Conservation (phyloP, 805 yeast species). For the Saturnispora galanensis region DNA sequence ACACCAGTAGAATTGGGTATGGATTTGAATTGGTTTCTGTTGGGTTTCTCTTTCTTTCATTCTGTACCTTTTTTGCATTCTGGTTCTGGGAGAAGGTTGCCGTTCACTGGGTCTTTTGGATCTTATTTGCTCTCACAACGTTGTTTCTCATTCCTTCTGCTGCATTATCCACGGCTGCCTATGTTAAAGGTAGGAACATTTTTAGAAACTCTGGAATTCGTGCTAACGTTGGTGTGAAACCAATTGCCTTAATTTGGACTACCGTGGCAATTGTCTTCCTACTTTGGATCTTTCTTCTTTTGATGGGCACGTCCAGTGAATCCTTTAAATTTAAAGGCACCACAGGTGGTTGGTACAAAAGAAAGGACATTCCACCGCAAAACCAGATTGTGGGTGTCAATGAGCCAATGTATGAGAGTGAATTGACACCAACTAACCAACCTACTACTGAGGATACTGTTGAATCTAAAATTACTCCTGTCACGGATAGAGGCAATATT, state of each 20-base stretch:
- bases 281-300: background rate
- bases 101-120: constrained; percentile 5
- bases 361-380: constrained; percentile 8
- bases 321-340: background rate
- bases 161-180: constrained; percentile 43
- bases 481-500: background rate
- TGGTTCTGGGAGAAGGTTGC: constrained; percentile 1
- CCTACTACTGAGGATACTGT: background rate
- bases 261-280: constrained; percentile 24
- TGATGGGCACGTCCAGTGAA: background rate
- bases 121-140: constrained; percentile 24
- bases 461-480: background rate
- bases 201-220: constrained; percentile 34
- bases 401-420: background rate
- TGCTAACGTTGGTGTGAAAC: constrained; percentile 37
- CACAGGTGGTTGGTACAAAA: constrained; percentile 8
- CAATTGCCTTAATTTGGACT: constrained; percentile 60
- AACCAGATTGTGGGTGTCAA: constrained; percentile 3
- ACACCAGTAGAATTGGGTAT: constrained; percentile 59
- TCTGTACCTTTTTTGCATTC: constrained; percentile 28
- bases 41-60: constrained; percentile 40
- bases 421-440: background rate
- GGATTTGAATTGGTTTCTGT: constrained; percentile 53
- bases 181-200: constrained; percentile 40
- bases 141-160: constrained; percentile 39